phyloP scores from a whole-genome alignment of 306 rosid species.

The Echinosophora koreensis region DNA sequence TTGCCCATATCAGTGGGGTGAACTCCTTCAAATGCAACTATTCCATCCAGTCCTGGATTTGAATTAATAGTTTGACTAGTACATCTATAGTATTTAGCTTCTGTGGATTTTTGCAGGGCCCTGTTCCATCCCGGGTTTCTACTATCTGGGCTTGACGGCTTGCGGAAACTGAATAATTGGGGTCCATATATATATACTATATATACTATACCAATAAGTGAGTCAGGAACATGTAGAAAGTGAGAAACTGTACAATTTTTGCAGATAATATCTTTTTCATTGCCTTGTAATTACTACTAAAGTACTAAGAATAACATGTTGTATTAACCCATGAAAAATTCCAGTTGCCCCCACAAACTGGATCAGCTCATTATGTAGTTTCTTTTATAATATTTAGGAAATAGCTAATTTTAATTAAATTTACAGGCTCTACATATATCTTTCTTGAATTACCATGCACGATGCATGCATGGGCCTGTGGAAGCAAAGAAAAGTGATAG shows the following conservation, averaged over 20 bases:
- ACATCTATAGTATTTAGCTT: constrained; percentile 40
- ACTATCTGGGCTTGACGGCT: constrained; percentile 48
- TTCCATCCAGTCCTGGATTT: constrained; percentile 91
- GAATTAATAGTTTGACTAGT: constrained; percentile 45
- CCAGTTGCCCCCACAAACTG: constrained; percentile 27
- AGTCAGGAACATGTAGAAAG: constrained; percentile 15
- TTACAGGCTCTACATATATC: background rate
- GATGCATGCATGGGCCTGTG: background rate
- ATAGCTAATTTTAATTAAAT: background rate
- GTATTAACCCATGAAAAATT: constrained; percentile 22
- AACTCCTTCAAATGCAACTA: constrained; percentile 96
- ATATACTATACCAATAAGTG: constrained; percentile 37
- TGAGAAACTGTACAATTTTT: background rate
- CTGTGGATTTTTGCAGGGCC: constrained; percentile 73
- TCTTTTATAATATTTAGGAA: background rate
- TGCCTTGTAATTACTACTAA: constrained; percentile 26
- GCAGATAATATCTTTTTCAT: constrained; percentile 23
- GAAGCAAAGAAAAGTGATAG: background rate
- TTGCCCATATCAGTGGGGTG: constrained; percentile 97
- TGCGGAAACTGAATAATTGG: constrained; percentile 61
- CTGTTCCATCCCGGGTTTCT: constrained; percentile 58
- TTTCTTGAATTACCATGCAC: background rate
- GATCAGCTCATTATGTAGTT: background rate
- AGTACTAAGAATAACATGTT: constrained; percentile 14
- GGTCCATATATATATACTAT: constrained; percentile 43